Base-by-base conservation (phyloP, 164 flowering plant species). In the Liriodendron chinense region DNA sequence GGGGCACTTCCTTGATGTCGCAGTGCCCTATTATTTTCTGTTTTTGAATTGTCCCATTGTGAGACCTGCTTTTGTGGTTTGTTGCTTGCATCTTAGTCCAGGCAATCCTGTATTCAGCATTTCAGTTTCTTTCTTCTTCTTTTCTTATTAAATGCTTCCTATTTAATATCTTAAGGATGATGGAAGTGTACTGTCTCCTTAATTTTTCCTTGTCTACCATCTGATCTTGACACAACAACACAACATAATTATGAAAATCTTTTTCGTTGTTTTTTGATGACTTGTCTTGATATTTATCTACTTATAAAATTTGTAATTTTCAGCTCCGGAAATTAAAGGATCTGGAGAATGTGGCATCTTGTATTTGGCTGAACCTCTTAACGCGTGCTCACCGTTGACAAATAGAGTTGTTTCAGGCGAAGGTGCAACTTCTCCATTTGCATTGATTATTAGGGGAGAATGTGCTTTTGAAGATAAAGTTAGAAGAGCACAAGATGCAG, bases 381-480 rank as follows among this genome's bases (percentile, higher is more conserved):
- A 94, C 87, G 99, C 97, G 0, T 96, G 99, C 78, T 80, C 87
- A 0, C 68, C 83, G 1, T 83, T 96, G 86, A 85, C 72, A 9
- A 89, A 88, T 82, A 76, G 77, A 68, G 71, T 84, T 49, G 80
- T 73, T 34, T 64, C 78, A 1, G 73, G 13, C 13, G 66, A 75
- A 1, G 82, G 81, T 57, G 34, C 23, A 8, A 80, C 70, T 49
- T 79, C 87, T 7, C 87, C 90, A 1, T 91, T 89, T 79, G 94
- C 77, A 65, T 82, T 96, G 89, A 89, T 92, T 7, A 75, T 87
- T 50, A 91, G 98, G 82, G 98, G 98, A 74, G 91, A 88, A 43
- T 96, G 99, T 80, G 86, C 93, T 80, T 94, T 94, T 75, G 97
- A 94, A 72, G 93, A 89, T 6, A 96, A 96, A 86, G 94, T 93